These are phyloP conservation scores for Verticillium zaregamsianum DNA, from an alignment of 2,329 filamentous ascomycete genomes.

Conservation along the genomic window DNA sequence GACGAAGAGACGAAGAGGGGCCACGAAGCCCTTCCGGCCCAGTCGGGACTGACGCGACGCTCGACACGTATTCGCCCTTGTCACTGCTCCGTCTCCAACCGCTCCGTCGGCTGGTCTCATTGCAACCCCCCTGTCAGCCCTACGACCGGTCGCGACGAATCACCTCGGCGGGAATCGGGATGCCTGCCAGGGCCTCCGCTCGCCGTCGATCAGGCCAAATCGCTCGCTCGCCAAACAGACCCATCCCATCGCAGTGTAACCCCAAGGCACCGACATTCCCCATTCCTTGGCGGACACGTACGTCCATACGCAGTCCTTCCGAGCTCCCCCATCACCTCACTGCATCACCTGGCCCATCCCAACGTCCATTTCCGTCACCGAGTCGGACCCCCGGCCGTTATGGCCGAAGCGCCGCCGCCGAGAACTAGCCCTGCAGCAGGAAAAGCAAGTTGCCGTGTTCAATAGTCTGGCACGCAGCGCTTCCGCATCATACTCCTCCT, in stretches of 20 bases:
- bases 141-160: conserved; percentile 6
- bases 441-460: background rate
- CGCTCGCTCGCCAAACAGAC: background rate
- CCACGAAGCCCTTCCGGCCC: background rate
- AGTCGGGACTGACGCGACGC: background rate
- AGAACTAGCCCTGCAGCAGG: background rate
- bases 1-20: background rate
- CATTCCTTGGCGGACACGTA: background rate
- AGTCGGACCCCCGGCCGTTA: background rate
- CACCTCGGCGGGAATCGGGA: conserved; percentile 7
- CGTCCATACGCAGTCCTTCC: background rate
- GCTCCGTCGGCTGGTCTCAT: background rate
- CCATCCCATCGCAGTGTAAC: conserved; percentile 3
- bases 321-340: background rate
- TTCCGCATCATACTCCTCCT: background rate
- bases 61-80: background rate
- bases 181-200: conserved; percentile 13
- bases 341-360: background rate
- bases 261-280: conserved; percentile 12
- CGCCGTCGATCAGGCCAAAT: conserved; percentile 4
- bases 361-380: background rate
- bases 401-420: background rate
- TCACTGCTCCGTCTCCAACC: background rate
- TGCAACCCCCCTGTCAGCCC: conserved; percentile 6
- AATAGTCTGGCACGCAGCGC: background rate